Base-by-base conservation (phyloP, 352 stramenopile genomes). In the Thalassiosira mediterranea region DNA sequence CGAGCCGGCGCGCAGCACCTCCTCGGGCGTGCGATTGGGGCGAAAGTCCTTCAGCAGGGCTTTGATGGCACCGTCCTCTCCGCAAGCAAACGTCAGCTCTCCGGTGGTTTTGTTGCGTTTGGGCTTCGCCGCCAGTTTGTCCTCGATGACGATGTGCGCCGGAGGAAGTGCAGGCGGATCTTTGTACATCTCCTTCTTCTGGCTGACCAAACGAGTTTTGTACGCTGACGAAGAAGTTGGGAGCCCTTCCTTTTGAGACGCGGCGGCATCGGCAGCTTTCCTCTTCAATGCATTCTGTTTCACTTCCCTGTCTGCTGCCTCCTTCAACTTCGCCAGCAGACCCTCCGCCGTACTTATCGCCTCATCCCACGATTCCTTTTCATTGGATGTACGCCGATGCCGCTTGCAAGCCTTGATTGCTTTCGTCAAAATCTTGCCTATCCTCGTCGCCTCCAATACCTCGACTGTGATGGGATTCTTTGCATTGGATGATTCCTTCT, bases 111-210 rank as follows among this genome's bases (percentile, higher is more conserved):
- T 71, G 40, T 89, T 61, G 1, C 74, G 63, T 65, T 77, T 86
- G 0, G 84, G 84, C 4, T 62, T 23, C 3, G 40, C 11, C 5
- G 60, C 80, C 2, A 37, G 60, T 0, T 73, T 64, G 10, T 49
- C 1, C 62, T 89, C 72, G 26, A 92, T 72, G 2, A 31, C 49
- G 1, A 90, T 60, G 17, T 42, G 40, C 7, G 23, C 0, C n/a
- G 87, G 87, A 28, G 87, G 87, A 1, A 87, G 25, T 0, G 58
- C 76, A 0, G 87, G 87, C 28, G 87, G 87, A 80, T 92, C 69
- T 40, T 92, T 92, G 77, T 90, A 92, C 11, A 92, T 64, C 46
- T 92, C 82, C 40, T 91, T 91, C 32, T 84, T 87, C 69, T 92
- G 77, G n/a, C 34, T 42, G 0, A 77, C 48, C 0, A 92, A 51